These are phyloP conservation scores for Abortiporus biennis DNA, from an alignment of 1,284 basidiomycete genomes.

Conservation along the genomic window DNA sequence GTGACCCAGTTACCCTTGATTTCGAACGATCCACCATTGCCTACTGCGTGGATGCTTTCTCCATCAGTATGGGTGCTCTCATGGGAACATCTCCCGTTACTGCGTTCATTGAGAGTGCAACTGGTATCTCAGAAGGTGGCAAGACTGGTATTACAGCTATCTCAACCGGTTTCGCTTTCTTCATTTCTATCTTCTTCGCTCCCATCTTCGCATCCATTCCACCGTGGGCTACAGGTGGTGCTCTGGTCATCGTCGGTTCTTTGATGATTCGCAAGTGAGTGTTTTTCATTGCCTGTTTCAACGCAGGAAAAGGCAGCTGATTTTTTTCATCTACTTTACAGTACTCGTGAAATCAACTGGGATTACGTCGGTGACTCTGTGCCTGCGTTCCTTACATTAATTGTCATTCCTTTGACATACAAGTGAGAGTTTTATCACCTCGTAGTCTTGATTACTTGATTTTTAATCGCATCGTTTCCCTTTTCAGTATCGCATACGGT, in stretches of 20 bases:
- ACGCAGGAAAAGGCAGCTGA: neutral
- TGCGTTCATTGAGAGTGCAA: constrained; percentile 82
- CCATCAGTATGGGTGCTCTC: constrained; percentile 76
- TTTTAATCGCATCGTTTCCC: neutral
- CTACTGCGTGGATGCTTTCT: constrained; percentile 80
- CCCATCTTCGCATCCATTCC: constrained; percentile 89
- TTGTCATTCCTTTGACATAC: constrained; percentile 75
- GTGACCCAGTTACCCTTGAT: constrained; percentile 80
- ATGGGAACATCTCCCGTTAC: constrained; percentile 87
- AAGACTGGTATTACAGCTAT: constrained; percentile 85
- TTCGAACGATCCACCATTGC: constrained; percentile 85
- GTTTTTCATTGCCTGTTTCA: neutral
- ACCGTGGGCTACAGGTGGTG: constrained; percentile 84
- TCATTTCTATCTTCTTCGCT: constrained; percentile 84
- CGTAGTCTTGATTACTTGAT: neutral
- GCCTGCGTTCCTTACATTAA: constrained; percentile 76
- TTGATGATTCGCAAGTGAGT: constrained; percentile 82
- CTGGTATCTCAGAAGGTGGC: constrained; percentile 80
- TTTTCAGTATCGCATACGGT: constrained; percentile 80
- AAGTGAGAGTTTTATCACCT: constrained; percentile 56
- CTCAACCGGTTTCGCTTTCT: constrained; percentile 73
- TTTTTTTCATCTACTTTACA: constrained; percentile 18
- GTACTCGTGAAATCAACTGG: constrained; percentile 85
- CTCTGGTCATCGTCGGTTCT: constrained; percentile 81
- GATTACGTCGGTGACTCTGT: constrained; percentile 82